Conservation (phyloP, 2,329 filamentous ascomycete species). For the Ophiognomonia clavigignenti-juglandacearum region DNA sequence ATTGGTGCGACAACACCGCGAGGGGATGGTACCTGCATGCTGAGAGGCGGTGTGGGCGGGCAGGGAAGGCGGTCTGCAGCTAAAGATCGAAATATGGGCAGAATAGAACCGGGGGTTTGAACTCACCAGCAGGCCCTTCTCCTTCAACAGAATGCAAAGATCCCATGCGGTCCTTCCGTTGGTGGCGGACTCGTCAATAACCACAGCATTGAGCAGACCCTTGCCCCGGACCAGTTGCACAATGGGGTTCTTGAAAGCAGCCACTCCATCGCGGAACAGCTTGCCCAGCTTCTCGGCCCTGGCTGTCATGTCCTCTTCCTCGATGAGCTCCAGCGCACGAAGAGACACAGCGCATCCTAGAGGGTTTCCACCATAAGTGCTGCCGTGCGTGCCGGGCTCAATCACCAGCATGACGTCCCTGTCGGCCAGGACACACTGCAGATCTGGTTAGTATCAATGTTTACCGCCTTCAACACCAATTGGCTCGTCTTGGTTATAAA, state of each 20-base stretch:
- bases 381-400: constrained; percentile 94
- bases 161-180: constrained; percentile 91
- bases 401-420: constrained; percentile 94
- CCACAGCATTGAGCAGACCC: constrained; percentile 89
- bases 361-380: constrained; percentile 97
- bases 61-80: not conserved
- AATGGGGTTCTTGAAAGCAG: constrained; percentile 71
- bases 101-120: constrained; percentile 11
- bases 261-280: constrained; percentile 75
- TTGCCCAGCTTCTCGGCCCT: constrained; percentile 77
- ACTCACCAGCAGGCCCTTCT: constrained; percentile 86
- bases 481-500: not conserved
- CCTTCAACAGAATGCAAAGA: constrained; percentile 90
- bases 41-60: constrained; percentile 10
- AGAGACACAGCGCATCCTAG: constrained; percentile 94
- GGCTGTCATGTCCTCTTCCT: constrained; percentile 84
- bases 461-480: no score
- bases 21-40: constrained; percentile 9
- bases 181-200: constrained; percentile 87
- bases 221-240: constrained; percentile 84
- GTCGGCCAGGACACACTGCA: constrained; percentile 68
- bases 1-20: not conserved
- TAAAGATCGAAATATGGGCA: constrained; percentile 4
- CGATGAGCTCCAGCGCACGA: constrained; percentile 85
- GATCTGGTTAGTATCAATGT: not conserved